A percentile compares a stretch with the other conserved stretches of the same genome.
These are phyloP conservation scores for Penicillium malachiteum DNA, from an alignment of 495 filamentous ascomycete genomes.

Conservation along the genomic window DNA sequence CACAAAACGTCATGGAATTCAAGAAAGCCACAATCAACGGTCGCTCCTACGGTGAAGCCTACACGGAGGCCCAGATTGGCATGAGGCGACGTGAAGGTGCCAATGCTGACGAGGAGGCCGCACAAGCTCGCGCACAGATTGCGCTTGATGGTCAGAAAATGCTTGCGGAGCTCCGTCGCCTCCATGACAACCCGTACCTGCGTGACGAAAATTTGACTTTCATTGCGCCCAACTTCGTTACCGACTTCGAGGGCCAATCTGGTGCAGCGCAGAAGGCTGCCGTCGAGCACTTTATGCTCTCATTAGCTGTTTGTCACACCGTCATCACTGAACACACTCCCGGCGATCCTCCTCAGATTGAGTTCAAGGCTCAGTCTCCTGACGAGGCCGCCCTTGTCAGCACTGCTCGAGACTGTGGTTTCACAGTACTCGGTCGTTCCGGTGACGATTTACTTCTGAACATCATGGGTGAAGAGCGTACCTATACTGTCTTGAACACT, in stretches of 20 bases:
- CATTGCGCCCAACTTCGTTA: conserved; percentile 82
- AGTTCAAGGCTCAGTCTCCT: conserved; percentile 96
- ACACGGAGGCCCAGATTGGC: conserved; percentile 92
- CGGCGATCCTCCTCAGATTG: conserved; percentile 83
- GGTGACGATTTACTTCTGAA: conserved; percentile 80
- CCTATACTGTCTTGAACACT: conserved; percentile 87
- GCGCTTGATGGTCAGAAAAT: conserved; percentile 71
- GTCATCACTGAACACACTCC: conserved; percentile 90
- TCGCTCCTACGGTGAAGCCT: conserved; percentile 91
- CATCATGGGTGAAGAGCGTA: conserved; percentile 77
- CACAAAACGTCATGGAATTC: conserved; percentile 99
- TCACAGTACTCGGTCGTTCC: conserved; percentile 84
- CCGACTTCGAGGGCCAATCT: conserved; percentile 73
- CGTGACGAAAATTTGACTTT: conserved; percentile 89
- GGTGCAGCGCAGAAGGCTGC: conserved; percentile 74
- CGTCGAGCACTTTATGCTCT: conserved; percentile 90
- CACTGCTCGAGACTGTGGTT: conserved; percentile 93
- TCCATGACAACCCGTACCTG: conserved; percentile 89
- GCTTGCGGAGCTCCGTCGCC: conserved; percentile 65
- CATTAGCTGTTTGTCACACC: conserved; percentile 91
- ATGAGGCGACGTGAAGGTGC: conserved; percentile 90
- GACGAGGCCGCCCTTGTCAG: conserved; percentile 95
- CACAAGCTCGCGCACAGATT: conserved; percentile 73
- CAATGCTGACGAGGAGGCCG: conserved; percentile 77
- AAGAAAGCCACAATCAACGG: conserved; percentile 97